Base-by-base conservation (phyloP, 768 basidiomycete species). In the Mycena floridula region DNA sequence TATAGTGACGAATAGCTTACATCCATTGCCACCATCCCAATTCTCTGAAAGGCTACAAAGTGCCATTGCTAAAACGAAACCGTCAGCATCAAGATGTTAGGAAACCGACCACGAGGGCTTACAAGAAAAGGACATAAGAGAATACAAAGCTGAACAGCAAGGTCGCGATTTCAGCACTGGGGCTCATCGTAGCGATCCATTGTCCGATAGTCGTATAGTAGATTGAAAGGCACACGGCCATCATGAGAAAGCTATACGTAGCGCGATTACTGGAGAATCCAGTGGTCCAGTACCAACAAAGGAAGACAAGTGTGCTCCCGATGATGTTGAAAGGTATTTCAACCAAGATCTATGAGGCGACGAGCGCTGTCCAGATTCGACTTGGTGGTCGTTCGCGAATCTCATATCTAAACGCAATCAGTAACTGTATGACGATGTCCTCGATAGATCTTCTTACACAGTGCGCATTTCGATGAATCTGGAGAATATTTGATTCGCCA, bases 21-120 rank as follows among this genome's bases (percentile, higher is more conserved):
- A 85, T 82, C 82, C 83, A 86, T 42, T 61, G 56, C 84, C 83
- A 86, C 76, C 81, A 82, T 11, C 76, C 76, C 2, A 86, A 72
- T 15, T 68, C 65, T 7, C 68, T 52, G 54, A 66, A 81, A 6
- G 84, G 84, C 52, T 87, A 83, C 3, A 87, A 55, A 27, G 85
- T 79, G 49, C 82, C 83, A 48, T 83, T 72, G 54, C 77, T 79
- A 50, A 8, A 32, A 32, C 38, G 25, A 32, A 25, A 37, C 16
- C 27, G n/a, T 28, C 25, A 42, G 20, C 42, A n/a, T 15, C 18
- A 32, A 13, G 7, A 23, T 6, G 35, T 13, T 25, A 21, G 28
- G 11, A 32, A 35, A n/a, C n/a, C n/a, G n/a, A n/a, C n/a, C n/a
- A n/a, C n/a, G n/a, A n/a, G n/a, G 4, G 12, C 18, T 64, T 42